Percentiles rank a stretch among this genome's conserved stretches.
phyloP scores from a whole-genome alignment of 2,329 filamentous ascomycete genomes.

The Cercospora beticola region DNA sequence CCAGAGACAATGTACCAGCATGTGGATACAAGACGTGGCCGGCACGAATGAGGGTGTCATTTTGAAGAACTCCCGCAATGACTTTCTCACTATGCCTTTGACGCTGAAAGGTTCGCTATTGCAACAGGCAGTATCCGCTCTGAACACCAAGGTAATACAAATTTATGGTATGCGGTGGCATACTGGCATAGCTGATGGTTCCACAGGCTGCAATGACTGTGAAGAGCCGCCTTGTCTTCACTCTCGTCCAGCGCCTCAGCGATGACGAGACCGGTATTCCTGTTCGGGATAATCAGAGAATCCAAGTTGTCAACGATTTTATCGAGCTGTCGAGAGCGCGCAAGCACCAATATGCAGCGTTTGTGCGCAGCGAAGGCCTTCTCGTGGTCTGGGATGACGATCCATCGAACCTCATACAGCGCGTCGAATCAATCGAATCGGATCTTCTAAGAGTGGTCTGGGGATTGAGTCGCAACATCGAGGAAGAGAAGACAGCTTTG shows the following conservation, averaged over 20 bases:
- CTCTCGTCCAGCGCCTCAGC: conserved; percentile 70
- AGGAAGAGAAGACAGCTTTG: conserved; percentile 49
- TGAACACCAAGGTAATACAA: not conserved
- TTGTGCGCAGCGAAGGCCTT: conserved; percentile 68
- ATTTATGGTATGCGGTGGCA: not conserved
- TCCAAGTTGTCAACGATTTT: conserved; percentile 72
- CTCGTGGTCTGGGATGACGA: conserved; percentile 81
- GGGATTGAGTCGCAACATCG: conserved; percentile 57
- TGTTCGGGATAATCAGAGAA: conserved; percentile 71
- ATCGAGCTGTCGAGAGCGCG: conserved; percentile 68
- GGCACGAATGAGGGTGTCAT: conserved; percentile 71
- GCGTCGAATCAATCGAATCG: conserved; percentile 70
- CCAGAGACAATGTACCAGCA: conserved; percentile 71
- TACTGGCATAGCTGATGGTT: not conserved
- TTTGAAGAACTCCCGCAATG: conserved; percentile 59
- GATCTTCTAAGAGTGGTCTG: conserved; percentile 77
- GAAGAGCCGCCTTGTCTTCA: conserved; percentile 76
- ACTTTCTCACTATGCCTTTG: not conserved
- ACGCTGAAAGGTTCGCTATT: not conserved
- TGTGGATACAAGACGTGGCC: conserved; percentile 71
- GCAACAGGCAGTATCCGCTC: not conserved
- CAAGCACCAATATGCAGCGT: conserved; percentile 79
- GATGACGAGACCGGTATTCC: conserved; percentile 69
- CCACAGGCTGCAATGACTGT: conserved; percentile 72
- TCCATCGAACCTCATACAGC: conserved; percentile 65